Evolutionary conservation across 2,329 filamentous ascomycete species (phyloP).

Genomic region (Stylonectria norvegica): DNA sequence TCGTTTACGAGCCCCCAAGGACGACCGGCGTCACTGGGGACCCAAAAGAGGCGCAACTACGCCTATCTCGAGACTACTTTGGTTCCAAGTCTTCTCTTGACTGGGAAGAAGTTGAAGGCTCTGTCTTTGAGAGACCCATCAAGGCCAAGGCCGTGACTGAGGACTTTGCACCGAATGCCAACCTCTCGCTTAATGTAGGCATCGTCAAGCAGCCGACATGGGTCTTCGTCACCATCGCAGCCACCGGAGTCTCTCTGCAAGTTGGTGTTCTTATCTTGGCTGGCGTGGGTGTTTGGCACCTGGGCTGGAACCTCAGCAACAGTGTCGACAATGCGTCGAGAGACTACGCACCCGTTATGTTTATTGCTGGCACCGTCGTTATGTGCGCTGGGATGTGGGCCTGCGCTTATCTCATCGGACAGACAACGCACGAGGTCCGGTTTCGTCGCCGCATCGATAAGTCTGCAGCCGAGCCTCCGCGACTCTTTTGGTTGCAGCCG

Average conservation of each 20-base stretch:
- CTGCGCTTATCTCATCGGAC: slow-evolving; percentile 19
- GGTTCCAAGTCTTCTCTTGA: background rate
- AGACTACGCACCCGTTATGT: slow-evolving; percentile 17
- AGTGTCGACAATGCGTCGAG: background rate
- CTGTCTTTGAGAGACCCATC: background rate
- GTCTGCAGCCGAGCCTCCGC: too few species aligned
- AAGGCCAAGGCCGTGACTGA: background rate
- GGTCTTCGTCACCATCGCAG: slow-evolving; percentile 10
- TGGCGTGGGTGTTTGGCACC: slow-evolving; percentile 13
- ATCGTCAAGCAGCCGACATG: slow-evolving; percentile 5
- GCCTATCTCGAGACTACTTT: slow-evolving; percentile 1
- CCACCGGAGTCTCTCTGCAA: slow-evolving; percentile 13
- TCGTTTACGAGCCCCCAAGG: slow-evolving; percentile 22
- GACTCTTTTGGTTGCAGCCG: slow-evolving; percentile 20
- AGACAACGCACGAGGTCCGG: slow-evolving; percentile 15
- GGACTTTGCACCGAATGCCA: slow-evolving; percentile 8
- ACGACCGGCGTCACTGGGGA: too few species aligned
- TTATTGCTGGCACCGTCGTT: slow-evolving; percentile 16
- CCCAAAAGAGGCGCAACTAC: background rate
- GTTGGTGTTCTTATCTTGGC: slow-evolving; percentile 13
- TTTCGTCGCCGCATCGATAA: slow-evolving; percentile 3
- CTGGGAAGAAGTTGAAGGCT: background rate
- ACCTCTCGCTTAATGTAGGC: slow-evolving; percentile 11
- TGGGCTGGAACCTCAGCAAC: slow-evolving; percentile 9
- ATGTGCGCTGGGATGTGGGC: slow-evolving; percentile 19